Evolutionary conservation across 768 basidiomycete species (phyloP).

Genomic region (Boletales sp.): DNA sequence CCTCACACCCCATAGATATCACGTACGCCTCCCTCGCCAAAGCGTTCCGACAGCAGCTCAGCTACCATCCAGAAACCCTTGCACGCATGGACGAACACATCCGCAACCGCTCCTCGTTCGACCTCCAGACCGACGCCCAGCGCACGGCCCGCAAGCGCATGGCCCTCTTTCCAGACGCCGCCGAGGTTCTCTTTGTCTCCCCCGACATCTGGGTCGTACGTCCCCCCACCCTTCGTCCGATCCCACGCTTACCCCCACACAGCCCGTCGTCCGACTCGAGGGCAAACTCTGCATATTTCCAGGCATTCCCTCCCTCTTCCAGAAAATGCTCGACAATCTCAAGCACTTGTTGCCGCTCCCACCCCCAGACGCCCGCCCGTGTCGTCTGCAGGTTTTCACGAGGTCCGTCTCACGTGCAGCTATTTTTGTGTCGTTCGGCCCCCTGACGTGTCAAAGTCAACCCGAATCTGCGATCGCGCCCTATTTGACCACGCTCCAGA

Average conservation of each 20-base stretch:
- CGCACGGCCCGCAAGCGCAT: conserved; percentile 75
- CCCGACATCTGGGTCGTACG: conserved; percentile 84
- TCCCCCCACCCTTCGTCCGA: neutral
- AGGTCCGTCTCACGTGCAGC: conserved; percentile 40
- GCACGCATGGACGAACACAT: conserved; percentile 63
- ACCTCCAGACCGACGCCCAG: conserved; percentile 71
- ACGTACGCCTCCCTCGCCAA: conserved; percentile 86
- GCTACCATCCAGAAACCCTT: conserved; percentile 76
- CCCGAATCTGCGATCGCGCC: conserved; percentile 88
- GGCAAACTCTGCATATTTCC: conserved; percentile 91
- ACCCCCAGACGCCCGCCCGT: conserved; percentile 66
- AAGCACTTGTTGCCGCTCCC: conserved; percentile 78
- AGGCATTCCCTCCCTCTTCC: conserved; percentile 84
- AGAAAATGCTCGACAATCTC: conserved; percentile 72
- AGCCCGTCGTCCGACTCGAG: conserved; percentile 84
- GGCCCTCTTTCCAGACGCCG: conserved; percentile 81
- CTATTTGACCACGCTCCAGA: conserved; percentile 75
- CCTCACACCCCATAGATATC: conserved; percentile 54
- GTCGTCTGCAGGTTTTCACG: conserved; percentile 82
- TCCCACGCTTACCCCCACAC: neutral
- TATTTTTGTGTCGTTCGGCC: neutral
- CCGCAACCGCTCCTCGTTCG: conserved; percentile 52
- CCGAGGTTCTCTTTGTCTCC: conserved; percentile 77
- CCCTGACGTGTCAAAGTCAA: conserved; percentile 32
- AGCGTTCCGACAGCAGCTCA: conserved; percentile 71